These are phyloP conservation scores for Picea sitchensis DNA, from an alignment of 75 land plant genomes.

Conservation along the genomic window DNA sequence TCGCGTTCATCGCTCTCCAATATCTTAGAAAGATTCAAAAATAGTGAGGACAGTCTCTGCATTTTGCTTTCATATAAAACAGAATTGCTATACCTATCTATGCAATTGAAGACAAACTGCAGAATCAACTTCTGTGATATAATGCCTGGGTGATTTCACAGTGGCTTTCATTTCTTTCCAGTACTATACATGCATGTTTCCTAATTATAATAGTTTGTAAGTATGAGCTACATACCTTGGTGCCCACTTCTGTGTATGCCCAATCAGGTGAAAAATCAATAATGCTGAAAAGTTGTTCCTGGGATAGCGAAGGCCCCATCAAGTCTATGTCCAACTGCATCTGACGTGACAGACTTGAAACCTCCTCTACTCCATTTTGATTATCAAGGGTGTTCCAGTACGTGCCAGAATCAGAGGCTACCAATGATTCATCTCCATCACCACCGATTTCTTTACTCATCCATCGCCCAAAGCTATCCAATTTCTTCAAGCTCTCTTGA, in stretches of 20 bases:
- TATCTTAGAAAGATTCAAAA: too few species aligned
- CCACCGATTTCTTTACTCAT: slow-evolving; percentile 68
- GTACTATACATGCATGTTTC: too few species aligned
- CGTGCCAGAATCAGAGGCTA: slow-evolving; percentile 33
- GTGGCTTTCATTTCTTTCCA: too few species aligned
- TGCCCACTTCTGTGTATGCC: slow-evolving; percentile 46
- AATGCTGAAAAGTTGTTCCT: slow-evolving; percentile 82
- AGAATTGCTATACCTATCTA: too few species aligned
- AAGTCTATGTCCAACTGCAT: slow-evolving; percentile 41
- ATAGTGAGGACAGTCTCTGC: too few species aligned
- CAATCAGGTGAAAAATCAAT: slow-evolving; percentile 80
- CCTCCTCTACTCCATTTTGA: slow-evolving; percentile 39
- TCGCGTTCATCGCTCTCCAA: too few species aligned
- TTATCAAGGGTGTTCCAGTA: slow-evolving; percentile 45
- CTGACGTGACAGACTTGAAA: slow-evolving; percentile 29
- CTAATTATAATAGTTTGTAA: too few species aligned
- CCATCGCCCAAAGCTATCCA: slow-evolving; percentile 85
- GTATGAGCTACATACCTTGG: slow-evolving; percentile 36
- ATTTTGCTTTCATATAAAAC: too few species aligned
- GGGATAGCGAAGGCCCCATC: slow-evolving; percentile 52
- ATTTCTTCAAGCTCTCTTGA: slow-evolving; percentile 44
- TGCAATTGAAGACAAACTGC: too few species aligned
- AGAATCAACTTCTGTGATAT: too few species aligned
- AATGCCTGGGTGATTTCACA: too few species aligned
- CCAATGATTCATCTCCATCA: slow-evolving; percentile 37